Evolutionary conservation across 2,329 filamentous ascomycete genomes (phyloP).

Genomic region (Aspergillus pseudonomiae): DNA sequence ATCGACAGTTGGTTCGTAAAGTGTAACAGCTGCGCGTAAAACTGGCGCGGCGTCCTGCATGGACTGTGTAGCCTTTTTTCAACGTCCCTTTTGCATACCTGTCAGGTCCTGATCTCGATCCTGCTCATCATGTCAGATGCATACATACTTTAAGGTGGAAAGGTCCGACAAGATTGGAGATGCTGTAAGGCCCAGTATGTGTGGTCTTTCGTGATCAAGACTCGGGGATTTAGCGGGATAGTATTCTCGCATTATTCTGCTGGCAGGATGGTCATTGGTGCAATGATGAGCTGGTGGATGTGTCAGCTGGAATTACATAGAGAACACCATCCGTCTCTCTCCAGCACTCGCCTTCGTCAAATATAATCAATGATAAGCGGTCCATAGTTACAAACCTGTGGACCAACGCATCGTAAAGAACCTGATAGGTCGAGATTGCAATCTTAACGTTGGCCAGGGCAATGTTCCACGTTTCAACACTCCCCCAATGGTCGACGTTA

Average conservation of each 20-base stretch:
- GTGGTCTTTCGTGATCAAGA: not conserved
- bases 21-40: not conserved
- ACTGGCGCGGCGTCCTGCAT: slow-evolving; percentile 8
- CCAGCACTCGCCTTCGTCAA: slow-evolving; percentile 12
- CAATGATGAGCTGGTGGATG: slow-evolving; percentile 10
- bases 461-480: slow-evolving; percentile 3
- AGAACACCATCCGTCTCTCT: not conserved
- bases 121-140: not conserved
- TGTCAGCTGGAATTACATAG: not conserved
- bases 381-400: slow-evolving; percentile 9
- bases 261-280: slow-evolving; percentile 2
- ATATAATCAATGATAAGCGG: slow-evolving; percentile 8
- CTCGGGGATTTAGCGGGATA: not conserved
- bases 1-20: not conserved
- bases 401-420: slow-evolving; percentile 9
- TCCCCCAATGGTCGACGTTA: slow-evolving; percentile 7
- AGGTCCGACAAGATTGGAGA: slow-evolving; percentile 1
- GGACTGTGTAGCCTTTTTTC: slow-evolving; percentile 5
- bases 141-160: slow-evolving; percentile 6
- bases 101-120: not conserved
- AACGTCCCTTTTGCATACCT: not conserved
- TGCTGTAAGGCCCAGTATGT: slow-evolving; percentile 11
- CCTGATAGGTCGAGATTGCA: slow-evolving; percentile 9
- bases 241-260: slow-evolving; percentile 10
- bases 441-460: slow-evolving; percentile 4